Evolutionary conservation across 306 rosid genomes (phyloP), one percentile per base, ranked within the genome.

Genomic region (Morella rubra): DNA sequence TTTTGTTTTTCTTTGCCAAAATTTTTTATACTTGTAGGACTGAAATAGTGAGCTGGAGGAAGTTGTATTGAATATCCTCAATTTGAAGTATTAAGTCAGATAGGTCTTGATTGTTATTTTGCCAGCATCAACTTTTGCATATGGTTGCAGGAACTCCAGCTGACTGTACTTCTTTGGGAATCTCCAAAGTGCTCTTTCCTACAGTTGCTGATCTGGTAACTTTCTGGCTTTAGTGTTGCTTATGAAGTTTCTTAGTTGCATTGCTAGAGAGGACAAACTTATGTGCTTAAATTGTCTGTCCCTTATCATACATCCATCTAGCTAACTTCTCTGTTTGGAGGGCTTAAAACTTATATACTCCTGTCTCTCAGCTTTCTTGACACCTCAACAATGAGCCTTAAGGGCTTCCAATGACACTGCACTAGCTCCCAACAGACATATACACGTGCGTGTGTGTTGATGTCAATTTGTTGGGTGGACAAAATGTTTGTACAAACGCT

Each of bases 111-210:
- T 18, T 16, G 3, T 8, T 66, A 7, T 66, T 66, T 66, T 8
- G 4, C 6, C 41, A 66, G 50, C 8, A 8, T 41, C 27, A 66
- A 18, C 14, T 40, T 61, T 50, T 77, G 41, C 49, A 9, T 82
- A 52, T 45, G 68, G 37, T 79, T 80, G 74, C 89, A 94, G 98
- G 98, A 69, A 85, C 96, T 75, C 99, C 99, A 0, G 97, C 99
- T 62, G 99, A 95, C 88, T 90, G 93, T 75, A 46, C 97, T 77
- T 95, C 99, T 69, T 79, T 95, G 72, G 99, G 97, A 61, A 8
- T 92, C 78, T 95, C 99, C 66, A 80, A 87, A 79, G 79, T 88
- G 32, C 86, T 92, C 61, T 95, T 95, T 84, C 90, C 93, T 53
- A 79, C 85, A 1, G 27, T 86, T 69, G 88, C 97, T 61, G 93